phyloP scores from a whole-genome alignment of 148 eudicot species.

The Talinum fruticosum region DNA sequence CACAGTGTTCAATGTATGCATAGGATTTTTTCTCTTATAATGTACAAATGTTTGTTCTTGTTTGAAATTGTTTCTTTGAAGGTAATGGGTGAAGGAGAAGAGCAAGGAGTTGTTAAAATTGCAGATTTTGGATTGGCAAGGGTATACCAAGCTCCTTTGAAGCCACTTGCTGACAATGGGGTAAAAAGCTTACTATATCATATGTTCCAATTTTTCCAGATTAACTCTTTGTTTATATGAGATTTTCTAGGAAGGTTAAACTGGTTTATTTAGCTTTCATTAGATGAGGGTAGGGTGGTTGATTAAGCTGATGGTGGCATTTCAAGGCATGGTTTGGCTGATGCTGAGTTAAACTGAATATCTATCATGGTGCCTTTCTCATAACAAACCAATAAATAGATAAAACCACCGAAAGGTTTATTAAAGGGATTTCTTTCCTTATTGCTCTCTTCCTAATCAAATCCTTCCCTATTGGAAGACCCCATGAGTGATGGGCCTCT shows the following conservation, averaged over 20 bases:
- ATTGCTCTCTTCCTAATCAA: background rate
- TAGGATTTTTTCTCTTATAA: background rate
- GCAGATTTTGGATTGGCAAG: slow-evolving; percentile 99
- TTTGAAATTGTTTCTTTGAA: slow-evolving; percentile 22
- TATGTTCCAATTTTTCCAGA: slow-evolving; percentile 2
- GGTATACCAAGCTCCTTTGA: slow-evolving; percentile 90
- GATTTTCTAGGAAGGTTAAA: background rate
- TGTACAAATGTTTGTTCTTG: background rate
- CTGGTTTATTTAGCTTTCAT: background rate
- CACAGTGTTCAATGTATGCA: background rate
- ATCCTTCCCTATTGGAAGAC: background rate
- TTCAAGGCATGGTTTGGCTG: background rate
- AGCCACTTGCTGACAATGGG: slow-evolving; percentile 87
- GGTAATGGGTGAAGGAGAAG: slow-evolving; percentile 99
- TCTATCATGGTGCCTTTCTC: background rate
- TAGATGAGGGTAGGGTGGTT: background rate
- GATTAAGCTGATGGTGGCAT: background rate
- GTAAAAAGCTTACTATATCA: slow-evolving; percentile 34
- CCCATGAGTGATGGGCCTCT: background rate
- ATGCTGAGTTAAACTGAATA: background rate
- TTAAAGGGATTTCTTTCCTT: background rate
- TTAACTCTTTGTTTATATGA: background rate
- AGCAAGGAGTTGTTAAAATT: slow-evolving; percentile 91
- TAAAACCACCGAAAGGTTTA: background rate
- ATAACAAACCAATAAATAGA: background rate